Percentiles rank a stretch among this genome's conserved stretches.
Evolutionary conservation across 1,139 yeast genomes (phyloP).

Genomic region (Lodderomyces theae): DNA sequence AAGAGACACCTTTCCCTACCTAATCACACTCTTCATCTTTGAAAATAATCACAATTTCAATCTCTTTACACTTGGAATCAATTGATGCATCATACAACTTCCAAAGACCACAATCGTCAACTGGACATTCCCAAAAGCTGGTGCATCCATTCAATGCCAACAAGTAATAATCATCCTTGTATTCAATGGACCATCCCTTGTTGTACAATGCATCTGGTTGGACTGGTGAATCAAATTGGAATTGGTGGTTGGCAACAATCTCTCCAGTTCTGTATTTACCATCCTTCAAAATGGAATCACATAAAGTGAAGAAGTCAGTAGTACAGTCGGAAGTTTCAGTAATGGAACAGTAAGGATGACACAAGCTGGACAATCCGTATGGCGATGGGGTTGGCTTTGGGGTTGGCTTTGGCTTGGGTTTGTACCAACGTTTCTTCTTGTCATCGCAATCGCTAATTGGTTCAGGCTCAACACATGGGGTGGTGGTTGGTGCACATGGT

Average conservation of each 20-base stretch:
- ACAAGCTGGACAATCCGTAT: background rate
- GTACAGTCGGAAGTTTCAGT: constrained; percentile 2
- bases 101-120: constrained; percentile 8
- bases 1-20: background rate
- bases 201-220: constrained; percentile 13
- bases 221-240: constrained; percentile 54
- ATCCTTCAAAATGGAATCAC: constrained; percentile 42
- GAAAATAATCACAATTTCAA: constrained; percentile 8
- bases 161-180: constrained; percentile 20
- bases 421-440: constrained; percentile 7
- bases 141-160: constrained; percentile 12
- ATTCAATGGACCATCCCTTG: constrained; percentile 18
- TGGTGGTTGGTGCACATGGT: constrained; percentile 1
- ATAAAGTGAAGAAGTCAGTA: constrained; percentile 38
- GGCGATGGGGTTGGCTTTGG: constrained; percentile 1
- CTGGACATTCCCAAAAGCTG: constrained; percentile 11
- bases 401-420: background rate
- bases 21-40: background rate
- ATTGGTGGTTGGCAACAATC: constrained; percentile 46
- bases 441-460: constrained; percentile 2
- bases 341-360: constrained; percentile 4
- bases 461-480: constrained; percentile 1
- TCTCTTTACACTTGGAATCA: constrained; percentile 4
- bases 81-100: constrained; percentile 10
- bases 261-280: constrained; percentile 38